Evolutionary conservation across 2,329 filamentous ascomycete species (phyloP), one percentile per base, ranked within the genome.

Genomic region (Cercospora nicotianae): DNA sequence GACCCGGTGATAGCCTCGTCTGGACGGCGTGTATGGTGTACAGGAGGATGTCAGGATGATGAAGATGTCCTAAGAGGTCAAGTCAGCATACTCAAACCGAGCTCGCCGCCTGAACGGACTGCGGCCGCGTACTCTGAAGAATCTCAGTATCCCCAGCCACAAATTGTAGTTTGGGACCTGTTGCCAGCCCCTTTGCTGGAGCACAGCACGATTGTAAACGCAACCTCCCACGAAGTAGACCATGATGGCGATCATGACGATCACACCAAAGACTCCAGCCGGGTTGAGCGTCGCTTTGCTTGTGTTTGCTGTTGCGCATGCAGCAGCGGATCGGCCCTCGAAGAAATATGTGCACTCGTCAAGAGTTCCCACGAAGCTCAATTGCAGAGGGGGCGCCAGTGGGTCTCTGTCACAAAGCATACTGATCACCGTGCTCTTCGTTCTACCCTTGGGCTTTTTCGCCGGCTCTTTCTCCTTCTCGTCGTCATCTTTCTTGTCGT

Each of bases 271-370:
- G 12, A 99, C 86, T 80, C 83, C 93, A 81, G 78, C 91, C 76
- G 80, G 95, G 82, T 76, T 91, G 80, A 84, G 90, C 10, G 84
- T 83, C 67, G 87, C 84, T 59, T 84, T 83, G 69, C 83, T 84
- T 9, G 82, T 81, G 65, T 87, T 86, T 28, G 88, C 84, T 83
- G 83, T 94, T 81, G 81, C 92, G 84, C 95, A 99, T 10, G 94
- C 94, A 72, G 93, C 91, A 57, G 87, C 86, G 26, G 92, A 95
- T 72, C 94, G 91, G 60, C 94, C 90, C 79, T 98, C 94, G 82
- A 99, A 99, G 80, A 96, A 91, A 81, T 98, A 99, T 31, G 92
- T 89, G 84, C 95, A 99, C 68, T 96, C 90, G 77, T 98, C 94
- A 48, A 92, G 90, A 69, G 76, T 79, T 67, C 91, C 92, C 67